phyloP scores from a whole-genome alignment of 352 stramenopile species.

The Pelagophyceae sp. region DNA sequence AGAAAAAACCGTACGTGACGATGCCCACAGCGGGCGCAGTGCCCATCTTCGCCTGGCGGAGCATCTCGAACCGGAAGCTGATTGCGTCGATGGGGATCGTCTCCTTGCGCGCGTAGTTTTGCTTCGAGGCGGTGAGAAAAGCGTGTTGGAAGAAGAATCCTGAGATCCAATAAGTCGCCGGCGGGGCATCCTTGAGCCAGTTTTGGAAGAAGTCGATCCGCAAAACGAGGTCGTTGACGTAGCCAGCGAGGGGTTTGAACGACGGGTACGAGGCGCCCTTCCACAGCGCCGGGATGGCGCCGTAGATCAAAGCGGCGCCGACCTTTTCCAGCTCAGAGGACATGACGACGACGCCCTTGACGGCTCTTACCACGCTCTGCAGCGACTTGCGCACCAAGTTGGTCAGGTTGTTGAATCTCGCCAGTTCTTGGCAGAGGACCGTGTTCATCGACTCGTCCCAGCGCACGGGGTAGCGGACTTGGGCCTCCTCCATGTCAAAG shows the following conservation, averaged over 20 bases:
- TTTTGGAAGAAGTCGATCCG: slow-evolving; percentile 72
- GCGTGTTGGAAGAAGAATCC: slow-evolving; percentile 85
- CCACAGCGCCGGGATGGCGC: slow-evolving; percentile 78
- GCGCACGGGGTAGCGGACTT: slow-evolving; percentile 75
- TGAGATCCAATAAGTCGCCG: slow-evolving; percentile 75
- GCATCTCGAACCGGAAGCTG: slow-evolving; percentile 62
- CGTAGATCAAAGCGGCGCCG: slow-evolving; percentile 74
- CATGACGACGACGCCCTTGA: slow-evolving; percentile 86
- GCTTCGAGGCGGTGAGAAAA: slow-evolving; percentile 78
- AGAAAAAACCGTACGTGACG: slow-evolving; percentile 69
- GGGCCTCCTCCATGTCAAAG: slow-evolving; percentile 80
- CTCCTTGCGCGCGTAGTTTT: slow-evolving; percentile 80
- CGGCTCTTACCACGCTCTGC: slow-evolving; percentile 66
- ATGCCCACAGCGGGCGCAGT: slow-evolving; percentile 61
- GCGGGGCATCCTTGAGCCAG: slow-evolving; percentile 70
- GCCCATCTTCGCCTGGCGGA: neutral
- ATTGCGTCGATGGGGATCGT: slow-evolving; percentile 82
- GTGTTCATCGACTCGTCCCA: slow-evolving; percentile 88
- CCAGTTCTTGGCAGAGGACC: slow-evolving; percentile 79
- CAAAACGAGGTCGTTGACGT: slow-evolving; percentile 72
- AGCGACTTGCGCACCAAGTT: slow-evolving; percentile 66
- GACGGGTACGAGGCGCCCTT: slow-evolving; percentile 76
- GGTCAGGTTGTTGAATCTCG: slow-evolving; percentile 81
- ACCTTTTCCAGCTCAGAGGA: slow-evolving; percentile 78
- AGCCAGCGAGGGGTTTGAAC: slow-evolving; percentile 72